These are phyloP conservation scores for Pseudogymnoascus sp. DNA, from an alignment of 2,329 filamentous ascomycete species.

Conservation along the genomic window DNA sequence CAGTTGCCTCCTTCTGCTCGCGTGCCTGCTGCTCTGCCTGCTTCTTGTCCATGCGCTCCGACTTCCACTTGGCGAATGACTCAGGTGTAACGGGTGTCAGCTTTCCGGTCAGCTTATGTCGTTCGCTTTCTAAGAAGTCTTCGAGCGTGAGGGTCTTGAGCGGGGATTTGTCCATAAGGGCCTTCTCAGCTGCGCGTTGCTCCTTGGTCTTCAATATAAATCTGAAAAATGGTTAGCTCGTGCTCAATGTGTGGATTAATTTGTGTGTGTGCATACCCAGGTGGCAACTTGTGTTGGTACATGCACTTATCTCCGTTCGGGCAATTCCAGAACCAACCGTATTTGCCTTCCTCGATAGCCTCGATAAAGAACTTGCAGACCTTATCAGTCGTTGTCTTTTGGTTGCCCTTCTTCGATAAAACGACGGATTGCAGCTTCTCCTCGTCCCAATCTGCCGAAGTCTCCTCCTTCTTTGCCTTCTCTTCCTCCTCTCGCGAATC, in stretches of 20 bases:
- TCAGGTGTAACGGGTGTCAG: conserved; percentile 92
- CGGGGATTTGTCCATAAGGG: conserved; percentile 89
- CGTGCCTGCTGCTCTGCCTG: conserved; percentile 84
- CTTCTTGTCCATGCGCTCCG: conserved; percentile 90
- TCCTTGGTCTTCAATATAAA: conserved; percentile 98
- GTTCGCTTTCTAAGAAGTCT: conserved; percentile 93
- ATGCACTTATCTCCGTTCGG: conserved; percentile 98
- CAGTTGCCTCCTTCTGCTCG: conserved; percentile 90
- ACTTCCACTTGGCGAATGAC: conserved; percentile 94
- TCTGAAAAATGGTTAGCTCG: conserved; percentile 38
- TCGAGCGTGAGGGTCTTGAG: conserved; percentile 90
- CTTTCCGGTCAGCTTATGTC: conserved; percentile 85
- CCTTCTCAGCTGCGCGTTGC: conserved; percentile 90
- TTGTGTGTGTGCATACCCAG: conserved; percentile 59
- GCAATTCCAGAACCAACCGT: conserved; percentile 98
- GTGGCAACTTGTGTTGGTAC: conserved; percentile 92
- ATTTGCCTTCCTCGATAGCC: conserved; percentile 96
- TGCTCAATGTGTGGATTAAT: neutral
- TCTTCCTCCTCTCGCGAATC: conserved; percentile 69
- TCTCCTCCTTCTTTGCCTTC: conserved; percentile 75
- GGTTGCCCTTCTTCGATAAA: conserved; percentile 93
- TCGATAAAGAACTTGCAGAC: conserved; percentile 99
- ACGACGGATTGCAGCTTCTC: conserved; percentile 89
- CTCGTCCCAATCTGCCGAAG: conserved; percentile 95
- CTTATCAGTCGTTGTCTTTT: conserved; percentile 90